Conservation (phyloP, 2,329 filamentous ascomycete genomes). For the Paraconiothyrium brasiliense region DNA sequence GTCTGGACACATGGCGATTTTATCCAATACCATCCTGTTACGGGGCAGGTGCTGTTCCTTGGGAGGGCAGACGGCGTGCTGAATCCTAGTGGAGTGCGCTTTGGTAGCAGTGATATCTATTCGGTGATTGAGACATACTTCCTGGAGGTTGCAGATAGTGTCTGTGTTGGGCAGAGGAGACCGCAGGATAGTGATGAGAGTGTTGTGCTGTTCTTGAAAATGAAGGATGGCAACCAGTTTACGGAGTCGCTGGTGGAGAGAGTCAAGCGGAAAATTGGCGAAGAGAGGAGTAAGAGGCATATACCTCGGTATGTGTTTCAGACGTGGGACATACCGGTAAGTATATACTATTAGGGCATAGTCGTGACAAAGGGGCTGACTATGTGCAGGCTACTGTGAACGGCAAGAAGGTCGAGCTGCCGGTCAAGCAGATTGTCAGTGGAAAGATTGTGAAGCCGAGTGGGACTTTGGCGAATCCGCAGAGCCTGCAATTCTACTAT, state of each 20-base stretch:
- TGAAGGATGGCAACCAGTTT: slow-evolving; percentile 67
- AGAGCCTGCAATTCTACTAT: slow-evolving; percentile 80
- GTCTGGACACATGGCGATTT: slow-evolving; percentile 90
- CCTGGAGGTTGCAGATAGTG: slow-evolving; percentile 71
- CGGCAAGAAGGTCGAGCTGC: slow-evolving; percentile 84
- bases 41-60: slow-evolving; percentile 71
- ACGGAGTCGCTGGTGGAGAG: slow-evolving; percentile 63
- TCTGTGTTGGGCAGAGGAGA: slow-evolving; percentile 81
- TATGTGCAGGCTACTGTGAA: slow-evolving; percentile 77
- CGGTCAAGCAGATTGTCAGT: slow-evolving; percentile 84
- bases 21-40: slow-evolving; percentile 73
- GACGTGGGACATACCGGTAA: slow-evolving; percentile 80
- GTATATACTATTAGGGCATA: slow-evolving; percentile 41
- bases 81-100: slow-evolving; percentile 81
- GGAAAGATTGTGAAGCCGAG: slow-evolving; percentile 78
- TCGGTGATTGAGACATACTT: slow-evolving; percentile 75
- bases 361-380: slow-evolving; percentile 10
- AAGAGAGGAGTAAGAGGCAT: slow-evolving; percentile 75
- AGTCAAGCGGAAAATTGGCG: slow-evolving; percentile 72
- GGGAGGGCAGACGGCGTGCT: slow-evolving; percentile 80
- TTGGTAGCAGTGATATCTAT: slow-evolving; percentile 84
- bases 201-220: slow-evolving; percentile 68
- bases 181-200: slow-evolving; percentile 66
- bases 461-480: slow-evolving; percentile 79
- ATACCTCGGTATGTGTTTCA: slow-evolving; percentile 82